Percentiles rank a stretch among this genome's conserved stretches.
phyloP scores from a whole-genome alignment of 495 filamentous ascomycete species.

The Daldinia loculata region DNA sequence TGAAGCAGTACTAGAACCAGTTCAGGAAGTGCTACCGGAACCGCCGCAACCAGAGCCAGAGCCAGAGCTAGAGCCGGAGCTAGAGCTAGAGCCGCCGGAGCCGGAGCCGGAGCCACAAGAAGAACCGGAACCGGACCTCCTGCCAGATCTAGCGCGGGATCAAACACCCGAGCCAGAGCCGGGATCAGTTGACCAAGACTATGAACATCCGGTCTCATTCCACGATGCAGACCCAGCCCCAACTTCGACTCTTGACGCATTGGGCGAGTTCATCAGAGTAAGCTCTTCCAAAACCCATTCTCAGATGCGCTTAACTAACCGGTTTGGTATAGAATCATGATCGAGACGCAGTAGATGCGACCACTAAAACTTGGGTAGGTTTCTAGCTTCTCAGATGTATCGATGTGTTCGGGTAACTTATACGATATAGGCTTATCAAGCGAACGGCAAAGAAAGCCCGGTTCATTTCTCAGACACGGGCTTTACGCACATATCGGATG shows the following conservation, averaged over 20 bases:
- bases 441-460: slow-evolving; percentile 22
- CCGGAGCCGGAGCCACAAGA: background rate
- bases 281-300: background rate
- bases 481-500: slow-evolving; percentile 21
- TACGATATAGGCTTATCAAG: slow-evolving; percentile 7
- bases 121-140: background rate
- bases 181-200: background rate
- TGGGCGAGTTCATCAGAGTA: slow-evolving; percentile 23
- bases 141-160: background rate
- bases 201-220: background rate
- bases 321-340: slow-evolving; percentile 5
- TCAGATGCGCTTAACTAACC: slow-evolving; percentile 1
- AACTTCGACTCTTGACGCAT: background rate
- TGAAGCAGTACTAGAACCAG: background rate
- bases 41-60: background rate
- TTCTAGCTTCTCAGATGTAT: background rate
- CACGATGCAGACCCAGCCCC: slow-evolving; percentile 3
- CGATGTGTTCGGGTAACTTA: slow-evolving; percentile 8
- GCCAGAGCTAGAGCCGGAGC: background rate
- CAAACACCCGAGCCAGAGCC: background rate
- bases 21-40: background rate
- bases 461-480: slow-evolving; percentile 16
- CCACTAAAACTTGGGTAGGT: slow-evolving; percentile 15
- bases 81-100: background rate
- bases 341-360: background rate